A percentile compares a stretch with the other conserved stretches of the same genome.
Evolutionary conservation across 2,329 filamentous ascomycete genomes (phyloP).

Genomic region (Colletotrichum sansevieriae): DNA sequence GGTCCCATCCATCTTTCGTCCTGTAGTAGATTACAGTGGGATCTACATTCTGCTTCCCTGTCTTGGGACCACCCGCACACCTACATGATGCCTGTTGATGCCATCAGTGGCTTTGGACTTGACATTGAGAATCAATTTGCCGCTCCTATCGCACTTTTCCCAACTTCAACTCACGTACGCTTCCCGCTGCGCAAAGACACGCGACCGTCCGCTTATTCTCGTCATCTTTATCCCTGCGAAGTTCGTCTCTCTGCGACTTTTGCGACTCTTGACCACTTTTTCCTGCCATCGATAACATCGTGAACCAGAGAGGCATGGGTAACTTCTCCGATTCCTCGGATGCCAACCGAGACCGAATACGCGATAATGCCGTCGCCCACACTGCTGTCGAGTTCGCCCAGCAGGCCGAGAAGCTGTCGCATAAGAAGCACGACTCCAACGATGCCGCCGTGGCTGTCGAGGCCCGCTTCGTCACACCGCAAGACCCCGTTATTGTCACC

Average conservation of each 20-base stretch:
- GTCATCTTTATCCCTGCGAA: background rate
- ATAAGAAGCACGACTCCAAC: slow-evolving; percentile 48
- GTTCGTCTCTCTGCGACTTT: background rate
- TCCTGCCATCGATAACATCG: background rate
- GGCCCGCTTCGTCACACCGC: slow-evolving; percentile 75
- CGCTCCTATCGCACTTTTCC: background rate
- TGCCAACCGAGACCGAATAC: slow-evolving; percentile 23
- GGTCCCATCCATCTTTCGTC: slow-evolving; percentile 17
- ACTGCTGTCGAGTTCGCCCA: slow-evolving; percentile 69
- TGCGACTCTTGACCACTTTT: background rate
- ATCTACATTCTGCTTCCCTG: slow-evolving; percentile 35
- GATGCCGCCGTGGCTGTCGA: slow-evolving; percentile 66
- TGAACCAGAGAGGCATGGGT: slow-evolving; percentile 22
- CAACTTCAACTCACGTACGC: slow-evolving; percentile 8
- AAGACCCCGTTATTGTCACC: slow-evolving; percentile 79
- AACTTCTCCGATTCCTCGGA: slow-evolving; percentile 37
- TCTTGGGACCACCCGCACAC: slow-evolving; percentile 23
- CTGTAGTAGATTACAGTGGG: background rate
- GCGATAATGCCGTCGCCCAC: slow-evolving; percentile 48
- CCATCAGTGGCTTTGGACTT: slow-evolving; percentile 34
- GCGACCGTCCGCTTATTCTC: background rate
- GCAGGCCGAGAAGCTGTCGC: slow-evolving; percentile 71
- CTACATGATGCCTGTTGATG: slow-evolving; percentile 36
- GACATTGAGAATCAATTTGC: slow-evolving; percentile 24
- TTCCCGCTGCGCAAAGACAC: slow-evolving; percentile 2